phyloP scores from a whole-genome alignment of 352 stramenopile genomes.

The Aphanomyces euteiches region DNA sequence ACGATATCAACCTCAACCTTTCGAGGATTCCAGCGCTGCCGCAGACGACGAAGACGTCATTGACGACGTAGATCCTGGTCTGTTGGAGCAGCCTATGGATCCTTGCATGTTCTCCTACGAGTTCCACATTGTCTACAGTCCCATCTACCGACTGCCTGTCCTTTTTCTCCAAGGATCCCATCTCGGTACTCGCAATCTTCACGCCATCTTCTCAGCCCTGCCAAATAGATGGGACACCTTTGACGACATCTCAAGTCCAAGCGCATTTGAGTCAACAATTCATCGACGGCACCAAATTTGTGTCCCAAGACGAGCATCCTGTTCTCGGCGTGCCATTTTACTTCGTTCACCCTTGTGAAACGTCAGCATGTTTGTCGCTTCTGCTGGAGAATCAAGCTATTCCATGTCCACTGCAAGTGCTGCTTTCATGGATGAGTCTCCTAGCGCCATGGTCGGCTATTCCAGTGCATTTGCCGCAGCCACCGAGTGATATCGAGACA shows the following conservation, averaged over 20 bases:
- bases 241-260: slow-evolving; percentile 37
- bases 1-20: slow-evolving; percentile 3
- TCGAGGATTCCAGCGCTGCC: slow-evolving; percentile 14
- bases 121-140: slow-evolving; percentile 80
- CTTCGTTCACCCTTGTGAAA: slow-evolving; percentile 79
- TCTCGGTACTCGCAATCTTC: neutral
- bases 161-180: slow-evolving; percentile 56
- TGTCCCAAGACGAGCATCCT: slow-evolving; percentile 67
- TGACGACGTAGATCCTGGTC: neutral
- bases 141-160: slow-evolving; percentile 66
- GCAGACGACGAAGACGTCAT: neutral
- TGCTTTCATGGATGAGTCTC: slow-evolving; percentile 71
- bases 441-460: slow-evolving; percentile 62
- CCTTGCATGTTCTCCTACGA: slow-evolving; percentile 44
- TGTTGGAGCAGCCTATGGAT: neutral
- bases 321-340: slow-evolving; percentile 63
- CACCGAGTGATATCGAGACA: slow-evolving; percentile 27
- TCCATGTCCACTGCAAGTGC: neutral
- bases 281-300: slow-evolving; percentile 32
- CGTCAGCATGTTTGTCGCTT: slow-evolving; percentile 56
- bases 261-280: slow-evolving; percentile 32
- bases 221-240: slow-evolving; percentile 4
- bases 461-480: slow-evolving; percentile 14
- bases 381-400: slow-evolving; percentile 34
- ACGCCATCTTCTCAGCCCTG: neutral